A percentile compares a stretch with the other conserved stretches of the same genome.
Conservation (phyloP, 1,284 basidiomycete genomes). For the Afroboletus lepidellus region DNA sequence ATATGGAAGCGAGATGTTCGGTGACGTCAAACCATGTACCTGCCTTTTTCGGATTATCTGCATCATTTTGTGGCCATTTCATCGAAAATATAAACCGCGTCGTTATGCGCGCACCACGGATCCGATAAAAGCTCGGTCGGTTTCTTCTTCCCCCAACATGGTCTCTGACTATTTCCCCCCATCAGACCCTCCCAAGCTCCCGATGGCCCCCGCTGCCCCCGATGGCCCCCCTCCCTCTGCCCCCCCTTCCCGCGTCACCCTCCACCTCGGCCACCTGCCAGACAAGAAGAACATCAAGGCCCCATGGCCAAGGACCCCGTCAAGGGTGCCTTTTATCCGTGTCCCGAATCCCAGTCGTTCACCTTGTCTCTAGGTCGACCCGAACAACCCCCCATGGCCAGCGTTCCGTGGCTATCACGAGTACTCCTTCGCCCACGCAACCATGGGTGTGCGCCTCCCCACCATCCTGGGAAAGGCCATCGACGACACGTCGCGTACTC, state of each 20-base stretch:
- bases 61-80: conserved; percentile 9
- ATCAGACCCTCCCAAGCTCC: conserved; percentile 9
- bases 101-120: conserved; percentile 1
- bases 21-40: conserved; percentile 28
- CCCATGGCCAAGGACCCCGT: conserved; percentile 70
- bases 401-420: conserved; percentile 94
- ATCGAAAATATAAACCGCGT: conserved; percentile 27
- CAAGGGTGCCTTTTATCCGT: conserved; percentile 45
- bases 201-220: conserved; percentile 8
- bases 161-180: conserved; percentile 28
- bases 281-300: conserved; percentile 67
- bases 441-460: conserved; percentile 91
- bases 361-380: conserved; percentile 57
- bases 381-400: conserved; percentile 97
- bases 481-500: conserved; percentile 86
- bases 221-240: conserved; percentile 28
- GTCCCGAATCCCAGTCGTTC: not conserved
- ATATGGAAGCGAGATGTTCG: not conserved
- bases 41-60: conserved; percentile 30
- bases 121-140: conserved; percentile 17
- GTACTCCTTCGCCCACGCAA: conserved; percentile 92
- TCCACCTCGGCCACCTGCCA: conserved; percentile 70
- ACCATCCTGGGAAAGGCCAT: conserved; percentile 97
- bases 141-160: conserved; percentile 14
- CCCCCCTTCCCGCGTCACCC: conserved; percentile 56